phyloP scores from a whole-genome alignment of 108 stramenopile species.

The Nannochloropsis oceanica region DNA sequence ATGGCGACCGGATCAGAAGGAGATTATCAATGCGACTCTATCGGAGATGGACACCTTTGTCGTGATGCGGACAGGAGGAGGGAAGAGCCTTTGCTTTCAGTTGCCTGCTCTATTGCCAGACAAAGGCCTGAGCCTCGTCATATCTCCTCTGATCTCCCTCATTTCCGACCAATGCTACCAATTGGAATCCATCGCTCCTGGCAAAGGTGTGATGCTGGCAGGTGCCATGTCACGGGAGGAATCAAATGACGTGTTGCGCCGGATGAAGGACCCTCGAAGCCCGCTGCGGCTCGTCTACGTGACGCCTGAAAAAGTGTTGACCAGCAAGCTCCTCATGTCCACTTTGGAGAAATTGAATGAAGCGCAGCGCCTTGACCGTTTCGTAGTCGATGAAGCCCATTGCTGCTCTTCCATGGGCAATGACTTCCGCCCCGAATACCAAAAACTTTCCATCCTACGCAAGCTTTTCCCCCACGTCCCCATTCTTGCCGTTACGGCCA shows the following conservation, averaged over 20 bases:
- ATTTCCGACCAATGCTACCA: constrained; percentile 86
- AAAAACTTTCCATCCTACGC: constrained; percentile 52
- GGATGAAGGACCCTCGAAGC: not conserved
- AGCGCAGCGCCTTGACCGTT: constrained; percentile 60
- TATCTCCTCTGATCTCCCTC: constrained; percentile 81
- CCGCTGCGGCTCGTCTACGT: constrained; percentile 48
- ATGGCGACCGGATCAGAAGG: constrained; percentile 20
- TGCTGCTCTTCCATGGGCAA: constrained; percentile 69
- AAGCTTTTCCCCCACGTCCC: constrained; percentile 70
- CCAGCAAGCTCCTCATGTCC: constrained; percentile 53
- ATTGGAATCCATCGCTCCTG: constrained; percentile 10
- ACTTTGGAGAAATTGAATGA: constrained; percentile 50
- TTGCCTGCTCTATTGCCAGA: constrained; percentile 37
- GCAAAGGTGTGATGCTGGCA: constrained; percentile 5
- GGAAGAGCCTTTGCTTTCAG: constrained; percentile 80
- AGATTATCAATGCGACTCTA: constrained; percentile 18
- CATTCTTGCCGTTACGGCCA: constrained; percentile 88
- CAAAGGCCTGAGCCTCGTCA: constrained; percentile 54
- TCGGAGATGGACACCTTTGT: constrained; percentile 70
- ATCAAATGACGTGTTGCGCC: constrained; percentile 6
- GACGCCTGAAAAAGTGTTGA: constrained; percentile 66
- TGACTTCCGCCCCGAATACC: constrained; percentile 76
- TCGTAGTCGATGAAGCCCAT: constrained; percentile 98
- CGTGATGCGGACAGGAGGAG: constrained; percentile 96
- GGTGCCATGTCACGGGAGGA: constrained; percentile 14